Base-by-base conservation (phyloP, 2,329 filamentous ascomycete genomes). In the Cladosporium halotolerans region DNA sequence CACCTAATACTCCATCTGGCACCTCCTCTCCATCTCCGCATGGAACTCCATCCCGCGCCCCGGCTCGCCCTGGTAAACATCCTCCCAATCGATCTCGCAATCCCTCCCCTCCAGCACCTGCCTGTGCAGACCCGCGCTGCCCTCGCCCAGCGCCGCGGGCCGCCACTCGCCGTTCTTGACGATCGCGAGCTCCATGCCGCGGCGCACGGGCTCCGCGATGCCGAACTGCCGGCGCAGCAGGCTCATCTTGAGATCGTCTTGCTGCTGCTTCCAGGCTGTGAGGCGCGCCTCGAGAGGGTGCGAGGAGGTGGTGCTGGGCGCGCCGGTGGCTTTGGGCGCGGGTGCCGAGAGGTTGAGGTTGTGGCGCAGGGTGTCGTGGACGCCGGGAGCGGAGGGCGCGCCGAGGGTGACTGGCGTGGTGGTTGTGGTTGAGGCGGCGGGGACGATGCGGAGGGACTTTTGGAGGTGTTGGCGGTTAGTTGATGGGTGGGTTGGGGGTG, bases 181-280 rank as follows among this genome's bases (percentile, higher is more conserved):
- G 68, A 95, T 92, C 81, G 89, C 88, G 70, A 96, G 79, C 78
- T 99, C 93, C 93, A 99, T 96, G 57, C 86, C 88, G 52, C 92
- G 83, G 54, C 90, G 84, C 64, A 97, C 84, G 3, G 93, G 93
- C 80, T 97, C 93, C 23, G 88, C 89, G 65, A 96, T 85, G 60
- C 93, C 93, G 71, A 90, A 97, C 44, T 89, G 85, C 61, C 89
- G 87, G 60, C 89, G 84, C 64, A 97, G 81, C 49, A 84, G 80
- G 74, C 91, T 84, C 88, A 96, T 93, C 74, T 95, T 93, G 69
- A 96, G 73, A 33, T 77, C 71, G 64, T 96, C 86, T 74, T 96
- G 92, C 40, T 91, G 96, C 55, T 85, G 79, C 73, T 92, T 88
- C 93, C 93, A 99, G 68, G 84, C 81, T 66, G 85, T 82, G 55